A percentile compares a stretch with the other conserved stretches of the same genome.
These are phyloP conservation scores for Chloranthus sessilifolius DNA, from an alignment of 164 flowering plant species.

Conservation along the genomic window DNA sequence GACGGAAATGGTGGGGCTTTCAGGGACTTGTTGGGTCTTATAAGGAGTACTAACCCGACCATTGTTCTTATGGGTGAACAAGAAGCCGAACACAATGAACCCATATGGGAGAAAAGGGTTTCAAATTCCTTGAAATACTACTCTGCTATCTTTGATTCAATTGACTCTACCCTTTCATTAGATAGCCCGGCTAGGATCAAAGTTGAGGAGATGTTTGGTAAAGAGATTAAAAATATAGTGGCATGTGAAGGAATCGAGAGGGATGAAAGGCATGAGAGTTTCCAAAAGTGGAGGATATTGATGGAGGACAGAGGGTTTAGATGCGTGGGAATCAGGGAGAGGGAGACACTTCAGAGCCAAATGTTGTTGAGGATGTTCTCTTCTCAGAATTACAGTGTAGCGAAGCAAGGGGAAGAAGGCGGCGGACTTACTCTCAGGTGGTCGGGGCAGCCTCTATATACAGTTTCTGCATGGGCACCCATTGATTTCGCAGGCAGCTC, in stretches of 20 bases:
- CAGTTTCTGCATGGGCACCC: conserved; percentile 88
- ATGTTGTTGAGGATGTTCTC: conserved; percentile 84
- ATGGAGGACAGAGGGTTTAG: conserved; percentile 70
- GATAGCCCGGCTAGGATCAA: conserved; percentile 60
- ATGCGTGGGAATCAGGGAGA: conserved; percentile 37
- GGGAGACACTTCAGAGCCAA: conserved; percentile 64
- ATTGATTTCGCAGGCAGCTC: conserved; percentile 57
- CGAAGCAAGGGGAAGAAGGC: conserved; percentile 41
- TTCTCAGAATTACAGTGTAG: conserved; percentile 33
- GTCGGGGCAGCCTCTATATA: conserved; percentile 76
- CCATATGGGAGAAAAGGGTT: conserved; percentile 50
- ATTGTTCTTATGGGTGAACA: conserved; percentile 74
- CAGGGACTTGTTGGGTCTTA: conserved; percentile 67
- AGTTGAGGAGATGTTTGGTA: conserved; percentile 76
- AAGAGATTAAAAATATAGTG: conserved; percentile 73
- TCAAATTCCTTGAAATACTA: conserved; percentile 68
- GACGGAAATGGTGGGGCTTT: conserved; percentile 55
- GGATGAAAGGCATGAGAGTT: conserved; percentile 69
- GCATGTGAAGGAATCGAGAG: conserved; percentile 86
- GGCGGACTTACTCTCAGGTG: conserved; percentile 59
- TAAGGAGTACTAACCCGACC: conserved; percentile 68
- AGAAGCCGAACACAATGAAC: conserved; percentile 62
- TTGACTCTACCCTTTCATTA: conserved; percentile 45
- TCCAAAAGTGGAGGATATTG: conserved; percentile 54
- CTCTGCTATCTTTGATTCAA: conserved; percentile 72